Conservation (phyloP, 2,329 filamentous ascomycete species). For the Diaporthe citri region DNA sequence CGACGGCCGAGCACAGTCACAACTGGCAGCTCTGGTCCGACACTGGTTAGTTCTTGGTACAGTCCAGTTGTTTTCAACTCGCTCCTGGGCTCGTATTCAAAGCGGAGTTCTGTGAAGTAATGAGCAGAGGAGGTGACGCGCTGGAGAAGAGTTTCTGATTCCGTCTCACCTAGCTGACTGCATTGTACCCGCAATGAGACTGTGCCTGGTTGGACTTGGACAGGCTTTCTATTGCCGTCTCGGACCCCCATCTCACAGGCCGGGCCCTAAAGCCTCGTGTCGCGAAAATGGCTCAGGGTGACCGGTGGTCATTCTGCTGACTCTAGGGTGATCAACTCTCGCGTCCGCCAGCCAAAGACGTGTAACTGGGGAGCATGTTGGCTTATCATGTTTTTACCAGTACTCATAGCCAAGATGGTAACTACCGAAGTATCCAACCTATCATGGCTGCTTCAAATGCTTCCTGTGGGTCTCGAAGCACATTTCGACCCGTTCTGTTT, state of each 20-base stretch:
- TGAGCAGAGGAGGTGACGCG: neutral
- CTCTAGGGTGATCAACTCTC: neutral
- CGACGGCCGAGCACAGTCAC: slow-evolving; percentile 8
- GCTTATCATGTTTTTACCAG: no score
- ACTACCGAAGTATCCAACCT: neutral
- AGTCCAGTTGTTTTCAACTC: neutral
- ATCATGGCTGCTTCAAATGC: no score
- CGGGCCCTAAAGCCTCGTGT: neutral
- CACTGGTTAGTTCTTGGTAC: slow-evolving; percentile 18
- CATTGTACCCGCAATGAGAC: neutral
- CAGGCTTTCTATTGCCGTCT: neutral
- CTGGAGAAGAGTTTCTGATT: no score
- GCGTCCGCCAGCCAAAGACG: no score
- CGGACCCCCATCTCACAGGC: neutral
- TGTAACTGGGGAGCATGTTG: neutral
- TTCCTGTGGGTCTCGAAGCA: neutral
- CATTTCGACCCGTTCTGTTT: no score
- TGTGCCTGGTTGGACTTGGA: neutral
- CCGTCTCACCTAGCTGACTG: neutral
- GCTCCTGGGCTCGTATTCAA: neutral
- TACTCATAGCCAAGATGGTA: neutral
- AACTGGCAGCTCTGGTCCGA: slow-evolving; percentile 20
- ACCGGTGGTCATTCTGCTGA: neutral
- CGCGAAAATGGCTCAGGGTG: neutral
- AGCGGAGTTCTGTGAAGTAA: neutral